Conservation (phyloP, 805 yeast genomes). For the Candida endomychidarum region DNA sequence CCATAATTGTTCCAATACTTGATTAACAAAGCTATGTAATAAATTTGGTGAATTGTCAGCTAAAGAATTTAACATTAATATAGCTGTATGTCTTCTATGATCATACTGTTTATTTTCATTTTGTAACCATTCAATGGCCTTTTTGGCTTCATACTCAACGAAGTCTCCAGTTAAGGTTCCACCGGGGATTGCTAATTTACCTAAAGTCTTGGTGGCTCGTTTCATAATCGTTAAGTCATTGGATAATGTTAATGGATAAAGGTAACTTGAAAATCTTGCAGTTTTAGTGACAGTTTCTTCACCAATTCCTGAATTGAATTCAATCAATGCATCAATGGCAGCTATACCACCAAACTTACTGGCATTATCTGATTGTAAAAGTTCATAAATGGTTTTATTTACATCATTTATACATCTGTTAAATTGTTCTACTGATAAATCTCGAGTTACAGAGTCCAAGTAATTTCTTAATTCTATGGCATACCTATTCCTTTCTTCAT, state of each 20-base stretch:
- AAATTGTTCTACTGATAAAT: slow-evolving; percentile 77
- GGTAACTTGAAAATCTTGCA: slow-evolving; percentile 86
- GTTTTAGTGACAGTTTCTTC: slow-evolving; percentile 87
- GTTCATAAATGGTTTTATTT: slow-evolving; percentile 82
- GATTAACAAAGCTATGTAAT: slow-evolving; percentile 72
- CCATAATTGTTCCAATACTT: slow-evolving; percentile 83
- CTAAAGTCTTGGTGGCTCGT: slow-evolving; percentile 82
- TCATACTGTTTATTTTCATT: slow-evolving; percentile 75
- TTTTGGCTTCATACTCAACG: slow-evolving; percentile 87
- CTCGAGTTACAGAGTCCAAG: slow-evolving; percentile 72
- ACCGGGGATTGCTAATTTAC: slow-evolving; percentile 85
- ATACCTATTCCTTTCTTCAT: slow-evolving; percentile 49
- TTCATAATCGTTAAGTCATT: slow-evolving; percentile 83
- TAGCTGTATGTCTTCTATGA: slow-evolving; percentile 85
- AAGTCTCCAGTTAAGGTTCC: slow-evolving; percentile 88
- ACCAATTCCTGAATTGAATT: slow-evolving; percentile 69
- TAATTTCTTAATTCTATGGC: slow-evolving; percentile 72
- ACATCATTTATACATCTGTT: slow-evolving; percentile 80
- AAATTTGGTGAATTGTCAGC: slow-evolving; percentile 87
- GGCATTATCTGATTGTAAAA: slow-evolving; percentile 67
- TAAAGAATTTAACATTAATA: slow-evolving; percentile 75
- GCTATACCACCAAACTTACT: slow-evolving; percentile 88
- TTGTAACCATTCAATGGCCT: slow-evolving; percentile 88
- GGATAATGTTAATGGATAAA: slow-evolving; percentile 76
- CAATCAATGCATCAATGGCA: slow-evolving; percentile 86